Percentiles rank a stretch among this genome's conserved stretches.
Conservation (phyloP, 768 basidiomycete genomes). For the Psilocybe sp. region DNA sequence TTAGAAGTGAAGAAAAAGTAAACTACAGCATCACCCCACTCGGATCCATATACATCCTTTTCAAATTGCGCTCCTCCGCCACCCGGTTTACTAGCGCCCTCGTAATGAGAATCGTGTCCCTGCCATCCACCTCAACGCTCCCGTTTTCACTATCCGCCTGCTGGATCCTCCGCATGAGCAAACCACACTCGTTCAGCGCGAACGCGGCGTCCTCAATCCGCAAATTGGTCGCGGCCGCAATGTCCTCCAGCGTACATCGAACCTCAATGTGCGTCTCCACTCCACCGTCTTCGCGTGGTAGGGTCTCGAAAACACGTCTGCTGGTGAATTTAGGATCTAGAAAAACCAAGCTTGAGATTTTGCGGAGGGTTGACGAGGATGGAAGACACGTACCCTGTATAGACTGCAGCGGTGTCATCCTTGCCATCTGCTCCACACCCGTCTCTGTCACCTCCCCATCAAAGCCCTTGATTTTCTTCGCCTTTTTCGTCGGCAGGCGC, state of each 20-base stretch:
- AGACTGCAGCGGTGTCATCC: constrained; percentile 28
- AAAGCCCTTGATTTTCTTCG: constrained; percentile 64
- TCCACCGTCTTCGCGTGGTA: constrained; percentile 60
- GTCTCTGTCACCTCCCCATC: constrained; percentile 59
- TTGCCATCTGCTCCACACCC: constrained; percentile 24
- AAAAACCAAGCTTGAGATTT: background rate
- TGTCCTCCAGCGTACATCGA: constrained; percentile 69
- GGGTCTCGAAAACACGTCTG: constrained; percentile 57
- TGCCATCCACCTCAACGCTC: constrained; percentile 12
- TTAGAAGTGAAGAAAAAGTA: background rate
- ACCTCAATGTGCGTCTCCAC: constrained; percentile 68
- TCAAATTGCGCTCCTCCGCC: constrained; percentile 67
- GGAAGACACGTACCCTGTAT: constrained; percentile 35
- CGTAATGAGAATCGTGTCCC: constrained; percentile 41
- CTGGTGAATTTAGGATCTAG: constrained; percentile 53
- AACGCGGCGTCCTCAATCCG: constrained; percentile 85
- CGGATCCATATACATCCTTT: constrained; percentile 63
- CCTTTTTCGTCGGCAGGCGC: constrained; percentile 28
- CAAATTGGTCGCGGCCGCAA: constrained; percentile 78
- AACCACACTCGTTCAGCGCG: constrained; percentile 83
- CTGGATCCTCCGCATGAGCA: constrained; percentile 50
- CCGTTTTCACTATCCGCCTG: constrained; percentile 23
- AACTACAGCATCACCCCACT: constrained; percentile 41
- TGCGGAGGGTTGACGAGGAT: background rate
- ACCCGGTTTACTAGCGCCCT: constrained; percentile 47